Base-by-base conservation (phyloP, 352 stramenopile species). In the Pilasporangium apinafurcum region DNA sequence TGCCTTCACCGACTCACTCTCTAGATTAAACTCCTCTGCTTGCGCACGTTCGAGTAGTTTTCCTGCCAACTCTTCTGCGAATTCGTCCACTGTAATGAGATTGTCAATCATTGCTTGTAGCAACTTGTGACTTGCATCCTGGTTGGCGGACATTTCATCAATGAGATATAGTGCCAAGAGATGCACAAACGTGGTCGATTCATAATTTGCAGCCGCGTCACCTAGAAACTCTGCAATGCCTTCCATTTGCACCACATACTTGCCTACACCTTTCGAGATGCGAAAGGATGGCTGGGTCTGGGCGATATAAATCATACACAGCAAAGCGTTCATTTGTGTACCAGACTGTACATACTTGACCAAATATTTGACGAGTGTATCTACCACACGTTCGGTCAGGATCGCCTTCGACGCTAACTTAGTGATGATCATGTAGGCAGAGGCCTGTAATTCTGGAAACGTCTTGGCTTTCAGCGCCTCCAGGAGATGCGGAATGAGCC, bases 381-480 rank as follows among this genome's bases (percentile, higher is more conserved):
- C 68, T 20, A 88, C 64, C 17, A 89, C 75, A 49, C 87, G 85
- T n/a, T 53, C 59, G 8, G 71, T 79, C 22, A 94, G 46, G 21
- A 72, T 80, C 25, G 78, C 74, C 58, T 92, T 91, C 27, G 83
- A 84, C 39, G 78, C 64, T 18, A 94, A 48, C 54, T 94, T 94
- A 7, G 79, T 92, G 32, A 86, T 51, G 38, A 92, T 61, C 79
- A 94, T 94, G 53, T 89, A 94, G 27, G 75, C 77, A 9, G 80
- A 73, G 0, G 75, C 72, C 61, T 94, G 83, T 37, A 91, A 63
- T 48, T 94, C 83, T 5, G 80, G 77, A 37, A 84, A 82, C 1
- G 32, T 49, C 12, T 61, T 64, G 53, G 63, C 75, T 49, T 90
- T 88, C 29, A 92, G 70, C 45, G 80, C 69, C 7, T 56, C 46